These are phyloP conservation scores for Suillus discolor DNA, from an alignment of 768 basidiomycete genomes.

Conservation along the genomic window DNA sequence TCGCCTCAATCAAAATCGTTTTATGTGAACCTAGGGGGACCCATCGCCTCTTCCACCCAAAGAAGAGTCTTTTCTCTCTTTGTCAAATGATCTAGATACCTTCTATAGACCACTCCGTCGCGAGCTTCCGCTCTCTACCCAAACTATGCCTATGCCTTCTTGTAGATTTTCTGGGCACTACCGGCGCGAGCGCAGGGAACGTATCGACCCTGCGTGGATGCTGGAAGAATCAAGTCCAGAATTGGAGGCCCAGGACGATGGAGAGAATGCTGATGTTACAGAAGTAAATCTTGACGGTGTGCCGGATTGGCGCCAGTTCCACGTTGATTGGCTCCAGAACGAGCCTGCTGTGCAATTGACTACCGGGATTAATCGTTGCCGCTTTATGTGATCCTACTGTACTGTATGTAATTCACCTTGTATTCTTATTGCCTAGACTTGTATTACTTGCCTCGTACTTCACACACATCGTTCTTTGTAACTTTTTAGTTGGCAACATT, in stretches of 20 bases:
- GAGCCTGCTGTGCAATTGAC: constrained; percentile 13
- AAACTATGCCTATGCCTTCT: constrained; percentile 35
- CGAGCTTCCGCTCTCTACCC: constrained; percentile 35
- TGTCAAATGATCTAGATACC: constrained; percentile 35
- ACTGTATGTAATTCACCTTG: constrained; percentile 1
- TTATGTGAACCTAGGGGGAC: constrained; percentile 44
- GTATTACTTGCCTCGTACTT: neutral
- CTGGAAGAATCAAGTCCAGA: constrained; percentile 41
- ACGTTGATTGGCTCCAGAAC: constrained; percentile 41
- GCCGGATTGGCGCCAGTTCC: constrained; percentile 60
- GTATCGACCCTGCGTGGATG: constrained; percentile 40
- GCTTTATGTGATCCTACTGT: neutral
- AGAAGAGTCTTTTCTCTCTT: constrained; percentile 45
- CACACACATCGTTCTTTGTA: neutral
- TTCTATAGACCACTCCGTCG: constrained; percentile 26
- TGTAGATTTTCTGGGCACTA: constrained; percentile 35
- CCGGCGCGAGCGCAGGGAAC: constrained; percentile 29
- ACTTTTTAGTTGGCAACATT: neutral
- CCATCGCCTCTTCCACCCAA: constrained; percentile 28
- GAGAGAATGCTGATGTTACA: constrained; percentile 37
- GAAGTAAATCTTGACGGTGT: constrained; percentile 13
- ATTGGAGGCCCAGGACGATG: constrained; percentile 26
- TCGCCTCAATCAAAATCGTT: constrained; percentile 45
- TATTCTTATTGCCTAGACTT: neutral
- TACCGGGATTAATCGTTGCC: constrained; percentile 1